A percentile compares a stretch with the other conserved stretches of the same genome.
phyloP scores from a whole-genome alignment of 768 basidiomycete genomes.

The Tulasnella sp. region DNA sequence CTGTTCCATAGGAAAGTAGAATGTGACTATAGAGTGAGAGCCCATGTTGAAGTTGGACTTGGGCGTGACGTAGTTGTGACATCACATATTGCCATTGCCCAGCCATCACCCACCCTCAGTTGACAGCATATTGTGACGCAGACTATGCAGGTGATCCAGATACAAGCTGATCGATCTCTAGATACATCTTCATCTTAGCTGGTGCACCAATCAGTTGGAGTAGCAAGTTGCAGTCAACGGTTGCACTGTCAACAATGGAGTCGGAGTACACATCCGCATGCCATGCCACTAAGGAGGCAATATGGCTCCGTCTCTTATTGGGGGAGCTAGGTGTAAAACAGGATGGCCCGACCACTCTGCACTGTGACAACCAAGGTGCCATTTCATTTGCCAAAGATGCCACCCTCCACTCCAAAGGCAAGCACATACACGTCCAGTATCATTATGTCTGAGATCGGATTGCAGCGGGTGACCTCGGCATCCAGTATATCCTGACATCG shows the following conservation, averaged over 20 bases:
- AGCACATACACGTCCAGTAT: constrained; percentile 26
- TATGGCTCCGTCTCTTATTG: constrained; percentile 6
- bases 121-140: constrained; percentile 21
- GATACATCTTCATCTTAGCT: constrained; percentile 22
- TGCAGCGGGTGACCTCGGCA: constrained; percentile 20
- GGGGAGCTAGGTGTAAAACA: neutral
- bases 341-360: neutral
- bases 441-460: constrained; percentile 29
- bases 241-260: constrained; percentile 22
- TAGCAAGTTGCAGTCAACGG: constrained; percentile 20
- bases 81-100: too few species aligned
- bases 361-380: constrained; percentile 14
- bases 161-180: constrained; percentile 21
- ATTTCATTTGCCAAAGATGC: constrained; percentile 20
- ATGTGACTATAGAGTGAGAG: too few species aligned
- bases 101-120: neutral
- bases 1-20: too few species aligned
- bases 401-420: constrained; percentile 21
- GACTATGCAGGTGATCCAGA: constrained; percentile 23
- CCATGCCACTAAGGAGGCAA: neutral
- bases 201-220: constrained; percentile 22
- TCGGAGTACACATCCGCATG: constrained; percentile 22
- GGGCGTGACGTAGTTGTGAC: too few species aligned
- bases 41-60: too few species aligned
- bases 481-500: constrained; percentile 27